Percentiles rank a stretch among this genome's conserved stretches.
These are phyloP conservation scores for Durio zibethinus DNA, from an alignment of 345 rosid genomes.

Conservation along the genomic window DNA sequence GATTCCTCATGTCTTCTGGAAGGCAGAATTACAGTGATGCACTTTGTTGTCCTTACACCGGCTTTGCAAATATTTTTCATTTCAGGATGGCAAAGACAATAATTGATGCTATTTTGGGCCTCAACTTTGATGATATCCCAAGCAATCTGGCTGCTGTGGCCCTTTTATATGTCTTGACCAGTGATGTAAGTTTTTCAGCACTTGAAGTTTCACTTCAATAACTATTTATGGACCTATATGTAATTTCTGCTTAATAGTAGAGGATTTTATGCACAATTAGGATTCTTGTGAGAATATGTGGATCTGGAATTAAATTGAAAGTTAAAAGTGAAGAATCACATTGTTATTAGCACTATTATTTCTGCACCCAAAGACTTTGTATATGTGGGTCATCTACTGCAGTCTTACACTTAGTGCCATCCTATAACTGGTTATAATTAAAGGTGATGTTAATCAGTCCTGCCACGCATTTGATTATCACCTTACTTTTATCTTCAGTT, in stretches of 20 bases:
- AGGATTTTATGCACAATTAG: not conserved
- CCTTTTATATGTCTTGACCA: conserved; percentile 63
- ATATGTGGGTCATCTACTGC: not conserved
- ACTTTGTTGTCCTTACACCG: not conserved
- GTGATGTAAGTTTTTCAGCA: conserved; percentile 57
- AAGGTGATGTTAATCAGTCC: not conserved
- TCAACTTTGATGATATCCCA: conserved; percentile 67
- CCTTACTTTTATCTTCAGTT: not conserved
- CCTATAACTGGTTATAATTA: not conserved
- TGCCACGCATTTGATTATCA: not conserved
- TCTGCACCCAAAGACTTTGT: not conserved
- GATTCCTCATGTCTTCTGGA: not conserved
- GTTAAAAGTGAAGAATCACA: not conserved
- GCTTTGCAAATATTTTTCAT: conserved; percentile 21
- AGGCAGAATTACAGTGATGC: not conserved
- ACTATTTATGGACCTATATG: not conserved
- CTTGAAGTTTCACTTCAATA: not conserved
- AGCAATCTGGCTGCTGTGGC: conserved; percentile 91
- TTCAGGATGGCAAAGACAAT: conserved; percentile 74
- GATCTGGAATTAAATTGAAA: not conserved
- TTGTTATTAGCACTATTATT: not conserved
- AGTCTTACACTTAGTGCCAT: not conserved
- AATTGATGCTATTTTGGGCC: conserved; percentile 71
- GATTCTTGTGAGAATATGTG: not conserved
- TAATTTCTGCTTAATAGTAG: not conserved